A percentile compares a stretch with the other conserved stretches of the same genome.
Evolutionary conservation across 805 yeast genomes (phyloP).

Genomic region (Candida germanica): DNA sequence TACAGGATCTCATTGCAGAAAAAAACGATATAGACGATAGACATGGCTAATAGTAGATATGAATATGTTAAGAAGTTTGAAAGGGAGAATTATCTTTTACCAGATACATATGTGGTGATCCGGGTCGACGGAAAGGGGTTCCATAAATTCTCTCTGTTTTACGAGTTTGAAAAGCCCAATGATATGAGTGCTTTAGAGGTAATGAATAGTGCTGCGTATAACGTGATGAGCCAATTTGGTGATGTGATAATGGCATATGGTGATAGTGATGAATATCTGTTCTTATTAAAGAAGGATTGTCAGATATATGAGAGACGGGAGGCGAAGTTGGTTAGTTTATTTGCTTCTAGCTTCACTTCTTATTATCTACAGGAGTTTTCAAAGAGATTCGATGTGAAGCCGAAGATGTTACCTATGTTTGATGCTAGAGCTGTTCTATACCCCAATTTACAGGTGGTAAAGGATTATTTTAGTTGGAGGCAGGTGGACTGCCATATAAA

Average conservation of each 20-base stretch:
- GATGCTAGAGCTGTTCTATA: conserved; percentile 89
- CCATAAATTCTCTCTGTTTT: conserved; percentile 74
- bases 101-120: conserved; percentile 76
- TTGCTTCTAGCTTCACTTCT: conserved; percentile 79
- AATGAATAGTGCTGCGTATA: conserved; percentile 78
- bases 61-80: conserved; percentile 88
- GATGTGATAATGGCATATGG: conserved; percentile 87
- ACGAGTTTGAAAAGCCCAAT: conserved; percentile 83
- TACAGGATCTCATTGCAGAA: conserved; percentile 2
- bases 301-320: conserved; percentile 78
- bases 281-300: conserved; percentile 64
- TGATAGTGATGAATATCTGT: conserved; percentile 92
- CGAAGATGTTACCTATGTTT: conserved; percentile 71
- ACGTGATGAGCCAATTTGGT: conserved; percentile 59
- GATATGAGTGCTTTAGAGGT: conserved; percentile 71
- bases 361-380: conserved; percentile 71
- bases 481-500: conserved; percentile 97
- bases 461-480: conserved; percentile 91
- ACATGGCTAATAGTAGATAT: conserved; percentile 80
- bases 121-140: conserved; percentile 94
- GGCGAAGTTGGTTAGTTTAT: conserved; percentile 73
- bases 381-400: conserved; percentile 46
- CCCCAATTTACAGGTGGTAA: conserved; percentile 57
- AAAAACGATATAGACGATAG: too few relatives aligned
- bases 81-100: conserved; percentile 65